A percentile compares a stretch with the other conserved stretches of the same genome.
Evolutionary conservation across 805 yeast genomes (phyloP).

Genomic region (Metschnikowia anglica): DNA sequence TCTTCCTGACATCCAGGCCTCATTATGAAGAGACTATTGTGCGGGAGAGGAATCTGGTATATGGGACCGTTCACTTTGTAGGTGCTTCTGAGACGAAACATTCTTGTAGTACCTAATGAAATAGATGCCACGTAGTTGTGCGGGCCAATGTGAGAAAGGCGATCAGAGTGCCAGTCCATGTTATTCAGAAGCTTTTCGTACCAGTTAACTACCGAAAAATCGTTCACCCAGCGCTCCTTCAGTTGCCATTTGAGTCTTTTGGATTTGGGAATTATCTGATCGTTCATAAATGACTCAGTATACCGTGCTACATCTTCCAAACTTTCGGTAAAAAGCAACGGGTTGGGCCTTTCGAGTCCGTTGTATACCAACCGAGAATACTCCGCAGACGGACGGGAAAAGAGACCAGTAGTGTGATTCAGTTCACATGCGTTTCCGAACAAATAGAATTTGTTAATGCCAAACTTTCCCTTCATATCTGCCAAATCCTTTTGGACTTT

Average conservation of each 20-base stretch:
- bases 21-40: constrained; percentile 70
- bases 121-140: constrained; percentile 65
- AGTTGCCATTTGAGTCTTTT: constrained; percentile 38
- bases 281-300: constrained; percentile 40
- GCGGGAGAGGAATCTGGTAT: constrained; percentile 61
- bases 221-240: constrained; percentile 48
- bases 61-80: constrained; percentile 34
- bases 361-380: constrained; percentile 36
- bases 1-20: constrained; percentile 78
- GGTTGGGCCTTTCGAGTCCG: constrained; percentile 34
- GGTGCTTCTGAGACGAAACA: constrained; percentile 55
- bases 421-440: constrained; percentile 63
- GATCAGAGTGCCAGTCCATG: constrained; percentile 77
- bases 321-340: constrained; percentile 36
- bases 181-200: constrained; percentile 51
- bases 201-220: constrained; percentile 54
- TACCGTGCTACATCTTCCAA: constrained; percentile 39
- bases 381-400: constrained; percentile 20
- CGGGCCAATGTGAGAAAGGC: constrained; percentile 71
- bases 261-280: constrained; percentile 34
- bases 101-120: constrained; percentile 68
- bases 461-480: constrained; percentile 41
- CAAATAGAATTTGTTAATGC: constrained; percentile 50
- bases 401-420: constrained; percentile 46
- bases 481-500: constrained; percentile 43